A percentile compares a stretch with the other conserved stretches of the same genome.
Evolutionary conservation across 164 flowering plant species (phyloP).

Genomic region (Sextonia rubra): DNA sequence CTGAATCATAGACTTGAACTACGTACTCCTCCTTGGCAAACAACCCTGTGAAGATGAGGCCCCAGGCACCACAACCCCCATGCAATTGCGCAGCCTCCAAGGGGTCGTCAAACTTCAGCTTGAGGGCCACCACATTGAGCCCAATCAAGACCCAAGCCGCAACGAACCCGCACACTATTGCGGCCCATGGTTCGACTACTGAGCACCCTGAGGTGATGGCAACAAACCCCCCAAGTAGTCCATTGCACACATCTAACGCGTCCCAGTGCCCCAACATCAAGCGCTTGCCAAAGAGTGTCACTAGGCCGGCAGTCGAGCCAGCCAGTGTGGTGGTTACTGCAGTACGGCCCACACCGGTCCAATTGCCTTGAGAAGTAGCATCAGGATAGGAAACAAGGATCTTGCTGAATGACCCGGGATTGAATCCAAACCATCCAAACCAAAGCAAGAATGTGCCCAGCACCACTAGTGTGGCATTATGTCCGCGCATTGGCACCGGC

Average conservation of each 20-base stretch:
- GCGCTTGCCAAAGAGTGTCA: slow-evolving; percentile 51
- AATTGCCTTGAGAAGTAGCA: slow-evolving; percentile 38
- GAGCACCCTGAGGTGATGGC: slow-evolving; percentile 64
- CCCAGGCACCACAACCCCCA: slow-evolving; percentile 82
- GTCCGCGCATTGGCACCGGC: slow-evolving; percentile 53
- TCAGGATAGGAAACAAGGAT: slow-evolving; percentile 42
- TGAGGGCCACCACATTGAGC: slow-evolving; percentile 44
- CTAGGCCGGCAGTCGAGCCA: slow-evolving; percentile 52
- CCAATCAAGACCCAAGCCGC: slow-evolving; percentile 67
- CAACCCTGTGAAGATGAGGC: slow-evolving; percentile 60
- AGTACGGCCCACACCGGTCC: slow-evolving; percentile 54
- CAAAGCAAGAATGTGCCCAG: slow-evolving; percentile 61
- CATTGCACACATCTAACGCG: slow-evolving; percentile 56
- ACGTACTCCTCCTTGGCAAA: slow-evolving; percentile 57
- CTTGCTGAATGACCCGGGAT: slow-evolving; percentile 53
- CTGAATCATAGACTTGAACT: slow-evolving; percentile 40
- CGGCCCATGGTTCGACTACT: slow-evolving; percentile 80
- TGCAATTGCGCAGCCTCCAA: slow-evolving; percentile 69
- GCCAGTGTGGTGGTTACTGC: slow-evolving; percentile 65
- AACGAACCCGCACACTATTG: slow-evolving; percentile 55
- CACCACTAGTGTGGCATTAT: slow-evolving; percentile 60
- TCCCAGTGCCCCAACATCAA: slow-evolving; percentile 63
- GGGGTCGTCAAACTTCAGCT: slow-evolving; percentile 56
- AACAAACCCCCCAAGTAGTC: slow-evolving; percentile 54
- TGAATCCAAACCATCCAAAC: slow-evolving; percentile 76